Percentiles rank a stretch among this genome's conserved stretches.
Conservation (phyloP, 2,329 filamentous ascomycete species). For the Diaporthe humulicola region DNA sequence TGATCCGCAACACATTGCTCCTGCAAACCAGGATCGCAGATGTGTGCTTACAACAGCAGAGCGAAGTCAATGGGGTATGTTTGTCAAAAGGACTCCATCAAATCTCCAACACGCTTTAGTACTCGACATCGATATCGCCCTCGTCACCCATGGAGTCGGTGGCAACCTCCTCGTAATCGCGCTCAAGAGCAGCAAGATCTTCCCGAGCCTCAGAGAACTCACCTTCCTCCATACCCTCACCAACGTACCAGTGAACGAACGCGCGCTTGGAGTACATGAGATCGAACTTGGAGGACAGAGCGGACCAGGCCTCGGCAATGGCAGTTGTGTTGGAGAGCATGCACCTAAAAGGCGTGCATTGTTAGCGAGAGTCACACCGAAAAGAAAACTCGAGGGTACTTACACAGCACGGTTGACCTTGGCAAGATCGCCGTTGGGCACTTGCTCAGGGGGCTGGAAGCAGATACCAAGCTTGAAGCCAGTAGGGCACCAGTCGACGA, state of each 20-base stretch:
- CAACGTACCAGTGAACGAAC: conserved; percentile 99
- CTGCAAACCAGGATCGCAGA: conserved; percentile 4
- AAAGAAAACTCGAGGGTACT: conserved; percentile 56
- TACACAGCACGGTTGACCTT: conserved; percentile 99
- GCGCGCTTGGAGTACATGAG: conserved; percentile 99
- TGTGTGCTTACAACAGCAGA: conserved; percentile 30
- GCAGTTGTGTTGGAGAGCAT: conserved; percentile 99
- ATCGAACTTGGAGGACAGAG: conserved; percentile 97
- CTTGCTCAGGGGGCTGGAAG: conserved; percentile 97
- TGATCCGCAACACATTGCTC: conserved; percentile 23
- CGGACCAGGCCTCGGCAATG: conserved; percentile 98
- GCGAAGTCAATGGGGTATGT: conserved; percentile 39
- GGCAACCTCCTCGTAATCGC: conserved; percentile 98
- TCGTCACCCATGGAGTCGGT: conserved; percentile 93
- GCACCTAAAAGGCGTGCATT: conserved; percentile 68
- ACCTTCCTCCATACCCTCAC: conserved; percentile 99
- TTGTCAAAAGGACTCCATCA: conserved; percentile 35
- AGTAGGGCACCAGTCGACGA: conserved; percentile 99
- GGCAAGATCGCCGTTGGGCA: conserved; percentile 96
- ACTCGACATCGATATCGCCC: conserved; percentile 89
- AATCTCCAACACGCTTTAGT: conserved; percentile 67
- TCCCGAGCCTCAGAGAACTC: conserved; percentile 99
- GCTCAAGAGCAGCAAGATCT: conserved; percentile 96
- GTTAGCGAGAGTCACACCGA: neutral
- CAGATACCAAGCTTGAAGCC: conserved; percentile 99